Base-by-base conservation (phyloP, 495 filamentous ascomycete genomes). In the Cetradonia linearis region DNA sequence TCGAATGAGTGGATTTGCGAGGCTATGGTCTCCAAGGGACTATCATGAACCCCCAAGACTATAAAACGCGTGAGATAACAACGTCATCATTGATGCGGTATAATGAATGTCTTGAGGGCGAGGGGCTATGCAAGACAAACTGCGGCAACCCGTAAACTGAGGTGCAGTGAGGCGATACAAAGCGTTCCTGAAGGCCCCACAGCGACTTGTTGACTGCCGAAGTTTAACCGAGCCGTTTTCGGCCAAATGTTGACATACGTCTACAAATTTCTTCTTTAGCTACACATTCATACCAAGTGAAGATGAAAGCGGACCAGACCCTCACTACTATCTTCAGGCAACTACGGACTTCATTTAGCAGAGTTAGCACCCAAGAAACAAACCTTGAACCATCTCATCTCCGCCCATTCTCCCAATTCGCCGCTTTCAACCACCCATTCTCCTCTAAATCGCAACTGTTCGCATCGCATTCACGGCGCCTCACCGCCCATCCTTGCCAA, bases 351-450 rank as follows among this genome's bases (percentile, higher is more conserved):
- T 55, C 50, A 10, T 18, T 38, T 5, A 37, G 11, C 38, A 49
- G 30, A 50, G 38, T 50, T 36, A 11, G 14, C 33, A n/a, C 14
- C 27, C 40, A 38, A n/a, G n/a, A n/a, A n/a, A n/a, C n/a, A n/a
- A n/a, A n/a, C n/a, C n/a, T n/a, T n/a, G n/a, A n/a, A 20, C 30
- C 18, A 34, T 20, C 1, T 44, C 38, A 10, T 23, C 30, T 9
- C 20, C 59, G 40, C 59, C 28, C 28, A n/a, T 38, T 55, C 18
- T 48, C 52, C 59, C 49, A 61, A 55, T 2, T 38, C 33, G 59
- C 30, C 49, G 30, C 38, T 59, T 25, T 69, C 71, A 20, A 68
- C 75, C 53, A 73, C 31, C 48, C 27, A 1, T 25, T 7, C 18
- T 31, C 49, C 49, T 34, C 44, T 4, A 48, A 33, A 20, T 18